Percentiles rank a stretch among this genome's conserved stretches.
Conservation (phyloP, 495 filamentous ascomycete species). For the Elaphomyces granulatus region DNA sequence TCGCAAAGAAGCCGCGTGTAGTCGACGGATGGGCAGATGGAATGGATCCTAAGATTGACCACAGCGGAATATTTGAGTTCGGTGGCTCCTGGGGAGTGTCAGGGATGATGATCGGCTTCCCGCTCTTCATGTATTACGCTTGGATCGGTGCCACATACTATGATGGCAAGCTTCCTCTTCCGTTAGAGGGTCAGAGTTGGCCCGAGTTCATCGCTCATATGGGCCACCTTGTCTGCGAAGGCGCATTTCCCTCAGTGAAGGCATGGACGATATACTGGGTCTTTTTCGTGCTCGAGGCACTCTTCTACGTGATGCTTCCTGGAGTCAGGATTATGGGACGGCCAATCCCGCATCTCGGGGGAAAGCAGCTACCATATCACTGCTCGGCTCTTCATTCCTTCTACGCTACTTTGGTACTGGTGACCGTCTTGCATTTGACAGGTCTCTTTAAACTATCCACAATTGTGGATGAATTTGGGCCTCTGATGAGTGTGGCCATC, state of each 20-base stretch:
- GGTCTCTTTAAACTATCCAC: slow-evolving; percentile 85
- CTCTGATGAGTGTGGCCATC: slow-evolving; percentile 77
- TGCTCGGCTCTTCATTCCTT: slow-evolving; percentile 81
- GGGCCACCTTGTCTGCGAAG: slow-evolving; percentile 49
- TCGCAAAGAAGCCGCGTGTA: slow-evolving; percentile 22
- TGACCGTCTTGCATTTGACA: slow-evolving; percentile 54
- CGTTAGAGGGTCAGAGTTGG: slow-evolving; percentile 41
- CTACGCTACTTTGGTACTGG: slow-evolving; percentile 66
- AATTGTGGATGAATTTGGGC: slow-evolving; percentile 89
- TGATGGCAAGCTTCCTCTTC: slow-evolving; percentile 59
- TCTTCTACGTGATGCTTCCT: slow-evolving; percentile 69
- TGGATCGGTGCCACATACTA: slow-evolving; percentile 90
- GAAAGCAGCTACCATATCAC: slow-evolving; percentile 79
- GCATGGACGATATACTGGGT: slow-evolving; percentile 90
- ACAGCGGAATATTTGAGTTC: slow-evolving; percentile 71
- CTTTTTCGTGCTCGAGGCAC: slow-evolving; percentile 72
- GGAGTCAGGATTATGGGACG: slow-evolving; percentile 76
- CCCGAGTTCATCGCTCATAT: slow-evolving; percentile 52
- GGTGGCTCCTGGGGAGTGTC: slow-evolving; percentile 61
- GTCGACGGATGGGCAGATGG: slow-evolving; percentile 54
- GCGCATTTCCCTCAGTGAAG: slow-evolving; percentile 58
- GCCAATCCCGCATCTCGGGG: slow-evolving; percentile 65
- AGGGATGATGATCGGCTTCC: slow-evolving; percentile 77
- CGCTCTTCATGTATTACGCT: slow-evolving; percentile 92
- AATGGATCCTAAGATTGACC: slow-evolving; percentile 64